These are phyloP conservation scores for Solanum hybrid DNA, from an alignment of 305 asterid genomes.

Conservation along the genomic window DNA sequence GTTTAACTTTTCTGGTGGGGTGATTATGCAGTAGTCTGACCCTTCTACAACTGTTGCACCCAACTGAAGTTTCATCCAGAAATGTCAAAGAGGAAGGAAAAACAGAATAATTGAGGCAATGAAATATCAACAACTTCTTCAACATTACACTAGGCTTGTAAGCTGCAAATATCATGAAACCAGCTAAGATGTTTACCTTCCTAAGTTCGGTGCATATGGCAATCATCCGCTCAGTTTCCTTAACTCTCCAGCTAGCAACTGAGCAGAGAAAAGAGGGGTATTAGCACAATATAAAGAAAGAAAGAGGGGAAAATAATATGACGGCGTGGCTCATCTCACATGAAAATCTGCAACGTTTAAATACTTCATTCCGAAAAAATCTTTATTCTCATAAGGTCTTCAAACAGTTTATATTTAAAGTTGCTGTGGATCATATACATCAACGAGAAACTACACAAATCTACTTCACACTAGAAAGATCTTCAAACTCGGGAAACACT, in stretches of 20 bases:
- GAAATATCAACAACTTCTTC: too few species aligned
- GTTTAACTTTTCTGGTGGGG: slow-evolving; percentile 85
- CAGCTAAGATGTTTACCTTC: slow-evolving; percentile 46
- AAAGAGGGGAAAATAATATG: background rate
- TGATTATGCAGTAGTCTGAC: slow-evolving; percentile 82
- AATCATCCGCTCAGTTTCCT: slow-evolving; percentile 96
- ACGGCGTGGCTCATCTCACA: background rate
- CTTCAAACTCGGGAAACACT: background rate
- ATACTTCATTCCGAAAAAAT: background rate
- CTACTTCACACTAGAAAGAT: background rate
- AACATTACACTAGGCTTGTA: background rate
- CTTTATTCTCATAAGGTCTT: background rate
- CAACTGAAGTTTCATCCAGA: slow-evolving; percentile 33
- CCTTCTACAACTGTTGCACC: slow-evolving; percentile 99
- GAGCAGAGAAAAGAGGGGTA: background rate
- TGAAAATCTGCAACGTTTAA: background rate
- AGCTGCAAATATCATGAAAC: background rate
- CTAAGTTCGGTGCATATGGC: slow-evolving; percentile 96
- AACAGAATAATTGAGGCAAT: too few species aligned
- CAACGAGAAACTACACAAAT: background rate
- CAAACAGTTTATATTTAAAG: background rate
- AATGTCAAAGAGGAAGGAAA: background rate
- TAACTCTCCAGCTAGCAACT: slow-evolving; percentile 99
- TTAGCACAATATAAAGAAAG: background rate
- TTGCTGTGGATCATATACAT: background rate